Base-by-base conservation (phyloP, 176 grass and related monocot genomes). In the Lolium perenne region DNA sequence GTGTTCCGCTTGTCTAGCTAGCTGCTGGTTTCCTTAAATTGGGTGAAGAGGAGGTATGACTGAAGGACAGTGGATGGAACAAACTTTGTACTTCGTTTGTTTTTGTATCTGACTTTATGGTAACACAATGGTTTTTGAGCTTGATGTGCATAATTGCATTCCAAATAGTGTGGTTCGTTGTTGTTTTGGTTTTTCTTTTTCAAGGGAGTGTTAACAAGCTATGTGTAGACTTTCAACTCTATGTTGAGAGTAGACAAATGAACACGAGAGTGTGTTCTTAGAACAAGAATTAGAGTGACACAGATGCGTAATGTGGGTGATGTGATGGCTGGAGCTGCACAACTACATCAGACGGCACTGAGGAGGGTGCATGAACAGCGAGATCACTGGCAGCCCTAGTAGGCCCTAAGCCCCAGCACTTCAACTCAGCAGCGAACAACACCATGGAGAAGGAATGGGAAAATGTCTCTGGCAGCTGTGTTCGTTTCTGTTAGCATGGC, bases 171-270 rank as follows among this genome's bases (percentile, higher is more conserved):
- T 6, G 5, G 15, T 46, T 47, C 26, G 38, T 46, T 21, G 23
- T 72, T 60, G 23, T 60, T 83, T 40, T 41, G 4, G 4, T 72
- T 83, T 26, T 73, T 56, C 16, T 17, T 21, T 83, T 26, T 58
- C 0, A 83, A 73, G 81, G 9, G 38, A 60, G n/a, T 29, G 51
- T 47, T 57, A 45, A 10, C 21, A 83, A 12, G 21, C 15, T 45
- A 59, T 32, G 15, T 35, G 10, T 58, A 32, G 55, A 79, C 43
- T 78, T 78, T 78, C 29, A 78, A 38, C 49, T 76, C 73, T 26
- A 76, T 14, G 9, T 40, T 57, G 26, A 77, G 75, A 57, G 75
- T 77, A 12, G 75, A 40, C 25, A 57, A 77, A n/a, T 57, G 32
- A 18, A n/a, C 51, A 40, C 57, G 53, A 57, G 10, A 54, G 51